These are phyloP conservation scores for Chaetoceros muelleri DNA, from an alignment of 108 stramenopile genomes.

Conservation along the genomic window DNA sequence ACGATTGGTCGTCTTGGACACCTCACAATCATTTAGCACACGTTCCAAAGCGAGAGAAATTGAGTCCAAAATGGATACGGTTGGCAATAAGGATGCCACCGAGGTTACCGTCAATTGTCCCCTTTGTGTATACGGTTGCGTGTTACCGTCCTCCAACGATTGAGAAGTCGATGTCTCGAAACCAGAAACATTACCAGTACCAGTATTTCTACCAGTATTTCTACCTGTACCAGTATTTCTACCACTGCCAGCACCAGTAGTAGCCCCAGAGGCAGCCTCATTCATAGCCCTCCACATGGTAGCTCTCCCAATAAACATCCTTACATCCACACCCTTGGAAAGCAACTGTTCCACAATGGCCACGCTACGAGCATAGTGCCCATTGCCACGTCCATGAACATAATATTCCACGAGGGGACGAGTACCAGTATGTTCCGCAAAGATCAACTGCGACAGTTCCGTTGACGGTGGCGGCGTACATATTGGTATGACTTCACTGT, in stretches of 20 bases:
- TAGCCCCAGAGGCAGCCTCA: slow-evolving; percentile 8
- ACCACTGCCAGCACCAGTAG: not conserved
- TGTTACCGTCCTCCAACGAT: not conserved
- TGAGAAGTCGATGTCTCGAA: no score
- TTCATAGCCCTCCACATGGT: slow-evolving; percentile 21
- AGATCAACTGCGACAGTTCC: not conserved
- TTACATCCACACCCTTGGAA: slow-evolving; percentile 16
- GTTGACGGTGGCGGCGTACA: slow-evolving; percentile 16
- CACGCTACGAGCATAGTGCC: slow-evolving; percentile 20
- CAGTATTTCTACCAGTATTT: no score
- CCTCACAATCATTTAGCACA: slow-evolving; percentile 20
- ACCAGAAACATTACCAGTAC: no score
- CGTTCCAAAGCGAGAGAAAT: slow-evolving; percentile 14
- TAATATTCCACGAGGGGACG: slow-evolving; percentile 23
- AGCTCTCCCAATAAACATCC: slow-evolving; percentile 12
- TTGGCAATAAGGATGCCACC: slow-evolving; percentile 15
- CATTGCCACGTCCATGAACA: slow-evolving; percentile 27
- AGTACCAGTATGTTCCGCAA: not conserved
- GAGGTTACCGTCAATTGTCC: slow-evolving; percentile 14
- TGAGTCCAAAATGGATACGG: not conserved
- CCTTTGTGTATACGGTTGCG: not conserved
- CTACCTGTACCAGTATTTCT: not conserved
- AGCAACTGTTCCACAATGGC: slow-evolving; percentile 21
- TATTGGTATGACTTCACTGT: slow-evolving; percentile 6
- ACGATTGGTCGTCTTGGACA: slow-evolving; percentile 4